Conservation (phyloP, 208 protist species). For the Crithidia fasciculata region DNA sequence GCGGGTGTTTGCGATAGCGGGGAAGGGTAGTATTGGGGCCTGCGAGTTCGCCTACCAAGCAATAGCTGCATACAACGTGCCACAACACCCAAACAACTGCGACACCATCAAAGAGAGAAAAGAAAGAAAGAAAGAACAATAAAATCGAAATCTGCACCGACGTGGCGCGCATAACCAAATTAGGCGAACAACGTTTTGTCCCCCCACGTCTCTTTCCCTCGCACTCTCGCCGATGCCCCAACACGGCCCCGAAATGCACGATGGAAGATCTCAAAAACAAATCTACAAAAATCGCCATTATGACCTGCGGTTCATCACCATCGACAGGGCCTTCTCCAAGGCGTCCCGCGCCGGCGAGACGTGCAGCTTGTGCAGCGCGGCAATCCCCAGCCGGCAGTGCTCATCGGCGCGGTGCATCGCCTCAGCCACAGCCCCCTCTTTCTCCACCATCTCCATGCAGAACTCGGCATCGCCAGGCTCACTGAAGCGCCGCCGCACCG, state of each 20-base stretch:
- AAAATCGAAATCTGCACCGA: no score
- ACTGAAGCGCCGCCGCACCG: slow-evolving; percentile 65
- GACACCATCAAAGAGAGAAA: background rate
- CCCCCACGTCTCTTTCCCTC: no score
- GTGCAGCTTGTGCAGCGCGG: slow-evolving; percentile 52
- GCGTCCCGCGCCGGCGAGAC: slow-evolving; percentile 63
- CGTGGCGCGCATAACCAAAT: background rate
- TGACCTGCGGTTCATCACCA: slow-evolving; percentile 63
- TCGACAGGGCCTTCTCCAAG: slow-evolving; percentile 56
- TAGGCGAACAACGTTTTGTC: no score
- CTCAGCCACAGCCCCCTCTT: slow-evolving; percentile 55
- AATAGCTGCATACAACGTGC: no score
- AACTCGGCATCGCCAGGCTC: slow-evolving; percentile 44
- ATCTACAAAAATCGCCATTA: slow-evolving; percentile 15
- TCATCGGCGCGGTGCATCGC: slow-evolving; percentile 65
- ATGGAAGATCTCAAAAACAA: background rate
- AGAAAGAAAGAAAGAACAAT: slow-evolving; percentile 10
- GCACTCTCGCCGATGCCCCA: no score
- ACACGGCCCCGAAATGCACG: background rate
- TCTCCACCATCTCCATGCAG: slow-evolving; percentile 61
- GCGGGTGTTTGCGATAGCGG: no score
- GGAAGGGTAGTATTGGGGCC: no score
- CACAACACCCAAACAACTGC: background rate
- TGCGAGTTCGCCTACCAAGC: no score
- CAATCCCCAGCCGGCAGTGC: slow-evolving; percentile 67